Percentiles rank a stretch among this genome's conserved stretches.
These are phyloP conservation scores for Elsinoe australis DNA, from an alignment of 2,329 filamentous ascomycete genomes.

Conservation along the genomic window DNA sequence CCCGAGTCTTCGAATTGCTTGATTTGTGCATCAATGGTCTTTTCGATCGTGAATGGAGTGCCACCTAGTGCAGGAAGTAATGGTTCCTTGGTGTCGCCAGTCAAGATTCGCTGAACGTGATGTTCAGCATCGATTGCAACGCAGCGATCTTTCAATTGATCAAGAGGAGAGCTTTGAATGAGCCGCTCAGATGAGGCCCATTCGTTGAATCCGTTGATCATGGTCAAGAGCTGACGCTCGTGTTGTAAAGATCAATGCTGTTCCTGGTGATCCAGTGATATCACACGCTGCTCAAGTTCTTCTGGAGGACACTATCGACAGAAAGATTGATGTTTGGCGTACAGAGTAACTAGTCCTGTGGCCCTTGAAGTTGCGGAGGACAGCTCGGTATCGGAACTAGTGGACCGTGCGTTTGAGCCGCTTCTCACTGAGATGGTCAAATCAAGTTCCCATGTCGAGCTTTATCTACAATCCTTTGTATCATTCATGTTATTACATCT, in stretches of 20 bases:
- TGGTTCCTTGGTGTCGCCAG: constrained; percentile 67
- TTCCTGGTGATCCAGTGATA: too few species aligned
- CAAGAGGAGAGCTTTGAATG: constrained; percentile 53
- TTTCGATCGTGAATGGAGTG: constrained; percentile 67
- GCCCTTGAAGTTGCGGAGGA: too few species aligned
- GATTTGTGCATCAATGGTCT: constrained; percentile 69
- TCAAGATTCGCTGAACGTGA: constrained; percentile 74
- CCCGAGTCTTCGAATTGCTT: constrained; percentile 58
- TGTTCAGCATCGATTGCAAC: constrained; percentile 85
- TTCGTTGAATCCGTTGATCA: constrained; percentile 46
- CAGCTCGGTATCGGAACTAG: too few species aligned
- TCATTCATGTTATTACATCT: neutral
- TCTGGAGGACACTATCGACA: too few species aligned
- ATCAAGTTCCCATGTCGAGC: too few species aligned
- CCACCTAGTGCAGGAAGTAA: constrained; percentile 85
- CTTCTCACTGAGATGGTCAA: neutral
- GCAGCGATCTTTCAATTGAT: constrained; percentile 63
- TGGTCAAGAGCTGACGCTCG: too few species aligned
- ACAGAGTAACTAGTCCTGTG: too few species aligned
- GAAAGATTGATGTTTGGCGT: too few species aligned
- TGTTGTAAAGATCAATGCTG: too few species aligned
- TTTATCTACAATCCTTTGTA: neutral
- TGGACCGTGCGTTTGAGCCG: too few species aligned
- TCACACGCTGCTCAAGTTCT: too few species aligned
- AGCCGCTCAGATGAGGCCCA: constrained; percentile 46